Conservation (phyloP, 2,329 filamentous ascomycete genomes). For the Delphinella strobiligena region DNA sequence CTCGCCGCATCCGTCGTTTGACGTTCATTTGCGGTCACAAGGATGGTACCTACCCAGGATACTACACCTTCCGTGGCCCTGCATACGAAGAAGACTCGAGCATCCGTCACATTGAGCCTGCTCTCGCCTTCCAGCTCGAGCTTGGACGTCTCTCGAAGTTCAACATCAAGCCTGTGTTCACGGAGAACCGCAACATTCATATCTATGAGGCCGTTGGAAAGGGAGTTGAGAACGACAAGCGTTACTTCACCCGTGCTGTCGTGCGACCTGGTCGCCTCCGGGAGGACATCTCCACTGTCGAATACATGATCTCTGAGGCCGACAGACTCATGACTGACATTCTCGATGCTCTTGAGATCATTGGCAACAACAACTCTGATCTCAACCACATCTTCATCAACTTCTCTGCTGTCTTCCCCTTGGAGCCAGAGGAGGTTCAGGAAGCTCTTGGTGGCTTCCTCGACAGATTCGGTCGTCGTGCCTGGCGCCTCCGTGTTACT, state of each 20-base stretch:
- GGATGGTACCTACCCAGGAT: constrained; percentile 88
- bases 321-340: constrained; percentile 97
- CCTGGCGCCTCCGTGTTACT: constrained; percentile 91
- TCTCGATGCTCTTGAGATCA: constrained; percentile 92
- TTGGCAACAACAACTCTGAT: constrained; percentile 98
- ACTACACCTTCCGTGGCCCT: constrained; percentile 96
- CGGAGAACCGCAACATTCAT: constrained; percentile 97
- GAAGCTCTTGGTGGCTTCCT: constrained; percentile 89
- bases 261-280: constrained; percentile 88
- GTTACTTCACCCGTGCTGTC: constrained; percentile 94
- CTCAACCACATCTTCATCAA: constrained; percentile 99
- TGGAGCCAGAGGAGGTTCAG: constrained; percentile 81
- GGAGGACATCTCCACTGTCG: constrained; percentile 95
- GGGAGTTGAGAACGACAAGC: constrained; percentile 88
- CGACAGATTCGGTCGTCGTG: constrained; percentile 87
- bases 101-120: constrained; percentile 94
- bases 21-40: constrained; percentile 95
- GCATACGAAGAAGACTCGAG: constrained; percentile 81
- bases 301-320: constrained; percentile 95
- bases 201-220: constrained; percentile 96
- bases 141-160: constrained; percentile 90
- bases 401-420: constrained; percentile 92
- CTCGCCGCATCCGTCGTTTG: constrained; percentile 72
- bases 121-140: constrained; percentile 96
- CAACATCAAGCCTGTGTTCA: constrained; percentile 96